phyloP scores from a whole-genome alignment of 2,329 filamentous ascomycete genomes.

The Colletotrichum musae region DNA sequence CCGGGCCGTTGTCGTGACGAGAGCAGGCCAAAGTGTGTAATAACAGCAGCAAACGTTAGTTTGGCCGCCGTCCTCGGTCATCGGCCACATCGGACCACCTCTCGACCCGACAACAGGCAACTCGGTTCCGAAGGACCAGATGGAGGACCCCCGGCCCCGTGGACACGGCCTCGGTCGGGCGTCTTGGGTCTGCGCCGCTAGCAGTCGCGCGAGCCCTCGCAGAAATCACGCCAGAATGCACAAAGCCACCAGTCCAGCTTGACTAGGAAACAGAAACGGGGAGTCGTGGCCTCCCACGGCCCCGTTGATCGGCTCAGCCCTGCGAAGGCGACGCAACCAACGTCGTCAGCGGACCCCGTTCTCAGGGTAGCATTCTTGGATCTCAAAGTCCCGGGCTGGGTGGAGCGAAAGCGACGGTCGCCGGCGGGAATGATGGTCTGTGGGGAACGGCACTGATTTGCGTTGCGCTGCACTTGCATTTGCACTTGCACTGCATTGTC shows the following conservation, averaged over 20 bases:
- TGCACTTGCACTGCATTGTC: neutral
- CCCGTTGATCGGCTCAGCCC: conserved; percentile 28
- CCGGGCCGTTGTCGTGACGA: too few relatives aligned
- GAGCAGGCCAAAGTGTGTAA: too few relatives aligned
- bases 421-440: neutral
- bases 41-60: too few relatives aligned
- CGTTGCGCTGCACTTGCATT: neutral
- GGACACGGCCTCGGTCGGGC: conserved; percentile 19
- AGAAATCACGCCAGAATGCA: neutral
- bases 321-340: conserved; percentile 32
- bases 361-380: conserved; percentile 7
- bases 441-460: neutral
- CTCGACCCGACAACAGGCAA: too few relatives aligned
- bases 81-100: too few relatives aligned
- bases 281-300: neutral
- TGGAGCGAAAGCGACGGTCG: conserved; percentile 4
- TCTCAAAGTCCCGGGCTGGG: conserved; percentile 25
- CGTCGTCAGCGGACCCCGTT: conserved; percentile 30
- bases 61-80: too few relatives aligned
- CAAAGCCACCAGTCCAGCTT: neutral
- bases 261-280: neutral
- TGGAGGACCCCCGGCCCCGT: neutral
- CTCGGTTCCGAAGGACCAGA: conserved; percentile 4
- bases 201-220: neutral
- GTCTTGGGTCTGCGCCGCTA: conserved; percentile 3